A percentile compares a stretch with the other conserved stretches of the same genome.
Conservation (phyloP, 352 stramenopile genomes). For the Phytophthora quininea region DNA sequence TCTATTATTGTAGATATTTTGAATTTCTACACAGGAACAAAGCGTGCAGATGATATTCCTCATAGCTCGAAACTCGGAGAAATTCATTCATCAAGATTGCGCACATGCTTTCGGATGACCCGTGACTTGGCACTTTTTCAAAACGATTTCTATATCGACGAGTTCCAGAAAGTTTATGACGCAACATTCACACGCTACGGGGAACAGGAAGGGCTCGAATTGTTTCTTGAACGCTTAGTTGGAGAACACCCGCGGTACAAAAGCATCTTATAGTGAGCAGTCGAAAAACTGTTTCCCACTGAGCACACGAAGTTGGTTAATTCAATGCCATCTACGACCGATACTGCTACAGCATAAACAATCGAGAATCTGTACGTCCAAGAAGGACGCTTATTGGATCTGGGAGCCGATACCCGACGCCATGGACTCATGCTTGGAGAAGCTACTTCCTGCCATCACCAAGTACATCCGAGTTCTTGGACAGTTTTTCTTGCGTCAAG, state of each 20-base stretch:
- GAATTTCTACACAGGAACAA: conserved; percentile 12
- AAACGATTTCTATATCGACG: conserved; percentile 60
- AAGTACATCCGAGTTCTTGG: conserved; percentile 48
- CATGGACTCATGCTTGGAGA: conserved; percentile 37
- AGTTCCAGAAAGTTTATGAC: conserved; percentile 45
- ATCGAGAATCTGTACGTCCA: conserved; percentile 3
- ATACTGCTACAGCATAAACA: conserved; percentile 7
- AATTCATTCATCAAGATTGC: conserved; percentile 10
- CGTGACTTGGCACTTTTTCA: conserved; percentile 61
- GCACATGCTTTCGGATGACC: conserved; percentile 45
- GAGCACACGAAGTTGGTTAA: conserved; percentile 23
- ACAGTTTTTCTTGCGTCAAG: conserved; percentile 47
- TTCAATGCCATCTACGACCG: conserved; percentile 22
- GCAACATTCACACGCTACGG: not conserved
- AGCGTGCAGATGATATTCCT: too few relatives aligned
- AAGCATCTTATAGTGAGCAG: conserved; percentile 3
- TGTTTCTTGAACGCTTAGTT: conserved; percentile 34
- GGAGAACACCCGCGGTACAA: conserved; percentile 27
- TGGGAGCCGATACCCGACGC: conserved; percentile 30
- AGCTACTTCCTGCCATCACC: conserved; percentile 41
- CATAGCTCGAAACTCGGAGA: too few relatives aligned
- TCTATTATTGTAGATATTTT: conserved; percentile 22
- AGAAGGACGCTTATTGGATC: conserved; percentile 27
- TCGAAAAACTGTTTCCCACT: not conserved
- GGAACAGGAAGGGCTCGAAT: conserved; percentile 26